Base-by-base conservation (phyloP, 2,329 filamentous ascomycete genomes). In the Colletotrichum tanaceti region DNA sequence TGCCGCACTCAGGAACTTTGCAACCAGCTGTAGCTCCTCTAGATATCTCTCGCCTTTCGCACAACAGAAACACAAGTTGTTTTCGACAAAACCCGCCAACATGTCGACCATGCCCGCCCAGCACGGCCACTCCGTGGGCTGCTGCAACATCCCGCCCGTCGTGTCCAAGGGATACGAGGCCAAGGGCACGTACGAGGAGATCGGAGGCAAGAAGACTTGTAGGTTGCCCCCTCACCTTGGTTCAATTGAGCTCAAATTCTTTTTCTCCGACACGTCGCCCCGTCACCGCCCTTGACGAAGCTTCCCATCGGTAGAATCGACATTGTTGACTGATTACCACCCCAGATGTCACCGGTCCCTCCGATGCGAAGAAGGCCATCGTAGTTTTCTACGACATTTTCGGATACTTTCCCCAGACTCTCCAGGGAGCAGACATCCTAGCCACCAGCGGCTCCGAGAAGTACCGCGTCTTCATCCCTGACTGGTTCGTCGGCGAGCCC, bases 391-490 rank as follows among this genome's bases (percentile, higher is more conserved):
- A 81, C 76, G 90, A 92, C 78, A 90, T 91, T 77, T 91, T 91
- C 74, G 89, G 90, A 73, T 89, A 90, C 85, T 91, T 87, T 75
- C 86, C 87, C 28, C 91, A 93, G 79, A 90, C 90, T 3, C 71
- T 92, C 13, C 90, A 92, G 77, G 91, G 90, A 28, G 89, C 89
- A 71, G 91, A 93, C 74, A 92, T 88, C 73, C 81, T 91, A 28
- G 83, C 87, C 52, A 81, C 81, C 53, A 82, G 83, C 70, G 84
- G 87, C 74, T 76, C 82, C 78, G 87, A 82, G 78, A 88, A 92
- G 75, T 96, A 97, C 84, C 90, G 89, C 73, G 92, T 97, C 73
- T 94, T 94, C 81, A 94, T 98, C 71, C 94, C 94, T 35, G 94
- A 98, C 81, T 95, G 93, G 86, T 97, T 97, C 83, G 87, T 92